A percentile compares a stretch with the other conserved stretches of the same genome.
Conservation (phyloP, 2,329 filamentous ascomycete species). For the Coniella vitis region DNA sequence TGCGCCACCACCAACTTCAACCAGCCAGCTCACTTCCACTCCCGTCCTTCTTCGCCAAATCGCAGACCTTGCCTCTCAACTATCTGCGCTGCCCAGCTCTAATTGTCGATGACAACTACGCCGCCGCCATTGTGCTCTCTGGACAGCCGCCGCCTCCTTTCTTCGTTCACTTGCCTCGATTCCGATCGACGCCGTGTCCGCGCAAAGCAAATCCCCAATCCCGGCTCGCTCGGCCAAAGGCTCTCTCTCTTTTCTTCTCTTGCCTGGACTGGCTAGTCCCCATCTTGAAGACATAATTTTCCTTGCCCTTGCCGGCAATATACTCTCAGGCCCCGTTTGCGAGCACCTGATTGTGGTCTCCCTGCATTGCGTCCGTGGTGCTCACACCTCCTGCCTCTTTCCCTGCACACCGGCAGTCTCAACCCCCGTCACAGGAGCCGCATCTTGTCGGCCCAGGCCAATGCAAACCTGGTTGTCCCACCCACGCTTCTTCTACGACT, state of each 20-base stretch:
- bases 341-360: constrained; percentile 2
- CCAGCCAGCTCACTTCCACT: background rate
- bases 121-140: background rate
- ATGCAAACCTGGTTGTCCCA: background rate
- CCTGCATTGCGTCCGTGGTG: constrained; percentile 9
- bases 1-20: background rate
- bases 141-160: background rate
- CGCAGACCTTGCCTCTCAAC: too few relatives aligned
- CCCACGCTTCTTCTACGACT: too few relatives aligned
- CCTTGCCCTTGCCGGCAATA: background rate
- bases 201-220: too few relatives aligned
- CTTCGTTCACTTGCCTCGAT: background rate
- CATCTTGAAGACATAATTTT: background rate
- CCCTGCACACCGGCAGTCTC: too few relatives aligned
- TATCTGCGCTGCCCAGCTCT: too few relatives aligned
- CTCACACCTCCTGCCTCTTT: background rate
- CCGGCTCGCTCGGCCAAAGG: too few relatives aligned
- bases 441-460: too few relatives aligned
- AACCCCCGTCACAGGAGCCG: too few relatives aligned
- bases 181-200: too few relatives aligned
- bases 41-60: background rate
- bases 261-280: background rate
- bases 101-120: background rate
- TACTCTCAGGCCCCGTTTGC: background rate
- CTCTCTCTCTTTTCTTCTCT: too few relatives aligned